Conservation (phyloP, 176 grass and related monocot species). For the Oryza glaberrima region DNA sequence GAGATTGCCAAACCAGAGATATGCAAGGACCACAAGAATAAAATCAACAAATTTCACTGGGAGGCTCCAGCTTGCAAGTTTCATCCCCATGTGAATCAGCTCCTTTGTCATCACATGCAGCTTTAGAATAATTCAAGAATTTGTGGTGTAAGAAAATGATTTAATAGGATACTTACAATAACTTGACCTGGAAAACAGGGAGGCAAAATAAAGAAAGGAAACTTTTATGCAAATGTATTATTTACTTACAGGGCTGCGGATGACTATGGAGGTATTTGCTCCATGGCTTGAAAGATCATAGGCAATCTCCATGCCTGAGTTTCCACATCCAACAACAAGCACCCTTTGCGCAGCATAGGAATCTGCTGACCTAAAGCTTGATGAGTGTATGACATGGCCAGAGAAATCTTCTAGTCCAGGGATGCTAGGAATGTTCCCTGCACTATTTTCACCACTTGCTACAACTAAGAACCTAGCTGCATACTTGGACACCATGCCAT, state of each 20-base stretch:
- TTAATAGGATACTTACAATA: neutral
- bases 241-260: slow-evolving; percentile 52
- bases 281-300: slow-evolving; percentile 61
- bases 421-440: slow-evolving; percentile 36
- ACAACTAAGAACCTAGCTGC: slow-evolving; percentile 56
- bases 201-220: neutral
- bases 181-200: neutral
- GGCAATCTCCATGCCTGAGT: slow-evolving; percentile 83
- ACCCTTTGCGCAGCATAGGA: slow-evolving; percentile 39
- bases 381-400: slow-evolving; percentile 61
- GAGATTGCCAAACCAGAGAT: slow-evolving; percentile 51
- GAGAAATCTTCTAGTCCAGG: slow-evolving; percentile 50
- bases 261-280: slow-evolving; percentile 47
- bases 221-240: neutral
- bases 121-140: slow-evolving; percentile 35
- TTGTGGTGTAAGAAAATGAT: neutral
- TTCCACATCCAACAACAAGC: slow-evolving; percentile 70
- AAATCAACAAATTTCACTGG: slow-evolving; percentile 47
- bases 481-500: slow-evolving; percentile 25
- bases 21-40: slow-evolving; percentile 45
- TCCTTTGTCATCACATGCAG: slow-evolving; percentile 64
- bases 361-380: slow-evolving; percentile 42
- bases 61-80: slow-evolving; percentile 38
- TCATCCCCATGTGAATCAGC: slow-evolving; percentile 63
- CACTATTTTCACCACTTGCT: slow-evolving; percentile 68